phyloP scores from a whole-genome alignment of 305 asterid genomes.

The Plantago lanceolata region DNA sequence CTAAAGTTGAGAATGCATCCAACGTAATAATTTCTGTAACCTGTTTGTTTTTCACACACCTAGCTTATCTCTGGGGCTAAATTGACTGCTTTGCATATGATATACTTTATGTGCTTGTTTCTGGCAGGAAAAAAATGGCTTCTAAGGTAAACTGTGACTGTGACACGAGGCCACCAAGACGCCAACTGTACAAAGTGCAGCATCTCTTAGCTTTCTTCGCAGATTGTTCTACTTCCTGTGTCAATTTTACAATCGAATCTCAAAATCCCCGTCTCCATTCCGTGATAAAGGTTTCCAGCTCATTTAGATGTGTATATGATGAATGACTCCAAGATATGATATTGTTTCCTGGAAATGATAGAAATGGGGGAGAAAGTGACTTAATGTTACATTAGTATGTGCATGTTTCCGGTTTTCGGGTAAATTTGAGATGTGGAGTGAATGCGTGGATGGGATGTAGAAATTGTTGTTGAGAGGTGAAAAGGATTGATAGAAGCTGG shows the following conservation, averaged over 20 bases:
- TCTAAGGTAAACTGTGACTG: not conserved
- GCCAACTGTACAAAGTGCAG: not conserved
- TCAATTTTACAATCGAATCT: not conserved
- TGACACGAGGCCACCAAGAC: too few species aligned
- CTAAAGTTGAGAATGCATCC: slow-evolving; percentile 23
- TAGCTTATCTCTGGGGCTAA: slow-evolving; percentile 22
- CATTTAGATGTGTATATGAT: too few species aligned
- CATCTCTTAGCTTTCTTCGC: slow-evolving; percentile 4
- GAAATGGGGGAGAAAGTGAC: too few species aligned
- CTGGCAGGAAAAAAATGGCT: slow-evolving; percentile 18
- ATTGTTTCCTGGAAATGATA: too few species aligned
- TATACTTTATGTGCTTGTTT: slow-evolving; percentile 1
- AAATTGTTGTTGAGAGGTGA: slow-evolving; percentile 13
- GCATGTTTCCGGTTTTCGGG: not conserved
- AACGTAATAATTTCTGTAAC: not conserved
- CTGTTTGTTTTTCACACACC: slow-evolving; percentile 20
- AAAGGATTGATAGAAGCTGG: slow-evolving; percentile 22
- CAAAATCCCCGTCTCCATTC: not conserved
- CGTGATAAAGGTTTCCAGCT: not conserved
- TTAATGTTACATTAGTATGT: not conserved
- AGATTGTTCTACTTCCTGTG: not conserved
- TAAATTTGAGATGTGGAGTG: slow-evolving; percentile 14
- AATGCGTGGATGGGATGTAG: slow-evolving; percentile 17
- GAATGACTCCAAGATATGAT: too few species aligned
- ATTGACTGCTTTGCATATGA: too few species aligned